Evolutionary conservation across 139 green algal species (phyloP), one percentile per base, ranked within the genome.

Genomic region (Coelastrella sp.): DNA sequence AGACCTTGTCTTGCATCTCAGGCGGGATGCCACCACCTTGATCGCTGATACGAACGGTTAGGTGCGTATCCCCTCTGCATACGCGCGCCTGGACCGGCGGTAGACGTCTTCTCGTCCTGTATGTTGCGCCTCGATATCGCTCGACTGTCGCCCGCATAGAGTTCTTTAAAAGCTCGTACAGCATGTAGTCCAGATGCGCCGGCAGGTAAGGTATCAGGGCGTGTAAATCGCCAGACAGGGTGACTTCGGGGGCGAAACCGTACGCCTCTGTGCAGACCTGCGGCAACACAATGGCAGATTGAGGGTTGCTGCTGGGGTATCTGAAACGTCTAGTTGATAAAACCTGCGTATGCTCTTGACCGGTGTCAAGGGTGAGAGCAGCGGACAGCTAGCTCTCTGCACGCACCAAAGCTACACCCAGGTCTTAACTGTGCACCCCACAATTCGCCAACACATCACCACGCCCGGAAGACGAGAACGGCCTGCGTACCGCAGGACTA

Each of bases 121-220:
- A 68, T 3, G 81, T 74, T 5, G 22, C 60, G 14, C 54, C 58
- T 23, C 73, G 54, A 82, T 93, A 88, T 56, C 88, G 56, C 77
- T 94, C 93, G 64, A 94, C 58, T 20, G 32, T 22, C 77, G 83
- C 89, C 8, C 95, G 68, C 85, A 95, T 94, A 0, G 95, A 94
- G 90, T 99, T 98, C 78, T 99, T 99, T 5, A 99, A 87, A 76
- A 99, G 92, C 94, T 99, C 97, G 89, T 97, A 98, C 73, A 98
- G 89, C 92, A 98, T 98, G 94, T 99, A 99, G 91, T 99, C 97
- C 10, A 99, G 92, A 92, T 99, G 97, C 0, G 93, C 92, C 5
- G 97, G 95, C 76, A 99, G 96, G 94, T 99, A 98, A 10, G 96
- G 95, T 19, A 98, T 93, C 17, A 83, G 85, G 7, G 94, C 92